Evolutionary conservation across 768 basidiomycete species (phyloP).

Genomic region (Sarcomyxa edulis): DNA sequence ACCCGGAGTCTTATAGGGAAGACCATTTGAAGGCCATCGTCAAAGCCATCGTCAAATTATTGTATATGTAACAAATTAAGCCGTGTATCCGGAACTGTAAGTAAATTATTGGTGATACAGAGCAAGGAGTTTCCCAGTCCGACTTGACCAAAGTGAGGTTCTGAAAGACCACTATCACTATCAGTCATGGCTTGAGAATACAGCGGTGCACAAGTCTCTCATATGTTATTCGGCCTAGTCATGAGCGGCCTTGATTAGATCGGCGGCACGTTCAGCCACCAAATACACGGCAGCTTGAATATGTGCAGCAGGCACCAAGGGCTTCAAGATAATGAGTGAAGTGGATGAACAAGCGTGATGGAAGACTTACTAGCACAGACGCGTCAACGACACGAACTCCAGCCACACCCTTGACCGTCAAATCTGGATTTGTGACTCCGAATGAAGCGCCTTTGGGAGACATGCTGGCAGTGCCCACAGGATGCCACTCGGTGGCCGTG

Average conservation of each 20-base stretch:
- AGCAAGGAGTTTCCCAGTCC: too few species aligned
- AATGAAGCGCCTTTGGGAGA: constrained; percentile 15
- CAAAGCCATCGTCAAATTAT: too few species aligned
- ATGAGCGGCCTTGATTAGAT: constrained; percentile 23
- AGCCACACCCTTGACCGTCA: constrained; percentile 25
- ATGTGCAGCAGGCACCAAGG: constrained; percentile 20
- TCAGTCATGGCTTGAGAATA: too few species aligned
- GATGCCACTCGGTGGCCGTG: constrained; percentile 19
- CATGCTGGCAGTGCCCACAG: constrained; percentile 24
- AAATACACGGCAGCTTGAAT: constrained; percentile 21
- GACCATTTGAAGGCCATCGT: too few species aligned
- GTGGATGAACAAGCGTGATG: background rate
- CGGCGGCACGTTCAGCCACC: constrained; percentile 25
- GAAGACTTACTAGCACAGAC: constrained; percentile 25
- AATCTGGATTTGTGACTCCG: constrained; percentile 29
- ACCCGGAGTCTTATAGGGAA: too few species aligned
- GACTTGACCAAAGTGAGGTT: too few species aligned
- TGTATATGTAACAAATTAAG: too few species aligned
- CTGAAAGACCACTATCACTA: too few species aligned
- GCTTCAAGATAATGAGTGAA: constrained; percentile 9
- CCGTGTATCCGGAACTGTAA: too few species aligned
- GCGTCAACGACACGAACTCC: constrained; percentile 34
- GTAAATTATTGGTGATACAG: too few species aligned
- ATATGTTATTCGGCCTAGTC: too few species aligned
- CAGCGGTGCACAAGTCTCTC: too few species aligned